Base-by-base conservation (phyloP, 2,329 filamentous ascomycete species). In the Tolypocladium guangdongense region DNA sequence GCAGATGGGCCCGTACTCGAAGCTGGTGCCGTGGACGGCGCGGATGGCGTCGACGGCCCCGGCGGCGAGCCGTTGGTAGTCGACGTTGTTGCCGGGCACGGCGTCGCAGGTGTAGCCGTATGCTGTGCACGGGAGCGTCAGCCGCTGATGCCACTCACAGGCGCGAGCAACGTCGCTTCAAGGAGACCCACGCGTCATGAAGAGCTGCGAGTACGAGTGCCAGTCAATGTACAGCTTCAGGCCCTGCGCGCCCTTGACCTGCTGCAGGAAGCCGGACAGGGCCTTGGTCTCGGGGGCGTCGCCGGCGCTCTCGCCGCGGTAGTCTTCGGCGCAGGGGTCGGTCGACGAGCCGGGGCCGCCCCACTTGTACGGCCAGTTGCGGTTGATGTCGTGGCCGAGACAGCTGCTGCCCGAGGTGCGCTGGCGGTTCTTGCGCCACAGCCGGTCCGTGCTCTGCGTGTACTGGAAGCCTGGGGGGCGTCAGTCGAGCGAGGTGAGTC, bases 191-290 rank as follows among this genome's bases (percentile, higher is more conserved):
- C 63, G 80, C 78, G 69, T 74, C 65, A 82, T 76, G 55, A 84
- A 75, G 35, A 80, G 70, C 53, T 86, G 82, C 12, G 75, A 77
- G 67, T 84, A 87, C 0, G 80, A 75, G 67, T 87, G 83, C 63
- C 78, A 81, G 66, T 87, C 83, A 57, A 86, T 78, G 66, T 78
- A 87, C 2, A 84, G 71, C 60, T 80, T 77, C 41, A 86, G 68
- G 1, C 80, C 78, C 56, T 78, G 72, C 3, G 58, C 53, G 10
- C 60, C 56, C 54, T 68, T 66, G 53, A 67, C 63, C 22, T 59
- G 58, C 49, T 64, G 58, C 30, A 70, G 59, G 58, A 66, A 71
- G 39, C 59, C 60, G 6, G 65, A 71, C 10, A 86, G 68, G 0
- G 68, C 74, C 55, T 69, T 68, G 58, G 71, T 80, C 66, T 83